These are phyloP conservation scores for Boletus vinaceobasis DNA, from an alignment of 768 basidiomycete genomes.

Conservation along the genomic window DNA sequence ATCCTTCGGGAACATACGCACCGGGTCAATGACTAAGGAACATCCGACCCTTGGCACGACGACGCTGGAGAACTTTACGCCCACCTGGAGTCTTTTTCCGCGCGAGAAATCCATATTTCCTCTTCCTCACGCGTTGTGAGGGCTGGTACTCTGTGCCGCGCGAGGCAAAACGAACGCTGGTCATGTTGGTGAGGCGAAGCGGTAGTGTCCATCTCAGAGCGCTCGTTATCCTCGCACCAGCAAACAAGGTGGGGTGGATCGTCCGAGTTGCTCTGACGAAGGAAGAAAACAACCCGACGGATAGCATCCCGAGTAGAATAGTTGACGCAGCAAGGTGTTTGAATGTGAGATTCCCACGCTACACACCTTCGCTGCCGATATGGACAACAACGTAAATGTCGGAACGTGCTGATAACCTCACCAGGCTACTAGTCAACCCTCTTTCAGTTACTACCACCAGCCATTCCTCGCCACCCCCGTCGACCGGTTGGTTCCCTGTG, in stretches of 20 bases:
- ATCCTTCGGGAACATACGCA: constrained; percentile 9
- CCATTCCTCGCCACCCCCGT: not conserved
- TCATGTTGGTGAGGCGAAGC: constrained; percentile 15
- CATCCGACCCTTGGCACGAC: constrained; percentile 73
- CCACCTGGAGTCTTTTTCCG: constrained; percentile 67
- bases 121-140: constrained; percentile 89
- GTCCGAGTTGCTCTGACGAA: constrained; percentile 22
- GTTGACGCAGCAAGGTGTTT: not conserved
- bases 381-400: not conserved
- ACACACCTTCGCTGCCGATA: not conserved
- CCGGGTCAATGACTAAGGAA: constrained; percentile 69
- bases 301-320: constrained; percentile 9
- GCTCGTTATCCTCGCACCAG: constrained; percentile 11
- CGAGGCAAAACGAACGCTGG: constrained; percentile 50
- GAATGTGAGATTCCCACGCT: constrained; percentile 19
- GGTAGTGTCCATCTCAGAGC: constrained; percentile 23
- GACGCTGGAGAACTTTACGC: constrained; percentile 65
- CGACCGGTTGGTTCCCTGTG: not conserved
- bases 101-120: constrained; percentile 87
- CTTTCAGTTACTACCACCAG: not conserved
- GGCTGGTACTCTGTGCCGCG: constrained; percentile 94
- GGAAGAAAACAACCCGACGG: constrained; percentile 18
- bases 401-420: not conserved
- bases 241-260: constrained; percentile 15
- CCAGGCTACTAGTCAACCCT: not conserved